These are phyloP conservation scores for Ustulina deusta DNA, from an alignment of 2,329 filamentous ascomycete genomes.

Conservation along the genomic window DNA sequence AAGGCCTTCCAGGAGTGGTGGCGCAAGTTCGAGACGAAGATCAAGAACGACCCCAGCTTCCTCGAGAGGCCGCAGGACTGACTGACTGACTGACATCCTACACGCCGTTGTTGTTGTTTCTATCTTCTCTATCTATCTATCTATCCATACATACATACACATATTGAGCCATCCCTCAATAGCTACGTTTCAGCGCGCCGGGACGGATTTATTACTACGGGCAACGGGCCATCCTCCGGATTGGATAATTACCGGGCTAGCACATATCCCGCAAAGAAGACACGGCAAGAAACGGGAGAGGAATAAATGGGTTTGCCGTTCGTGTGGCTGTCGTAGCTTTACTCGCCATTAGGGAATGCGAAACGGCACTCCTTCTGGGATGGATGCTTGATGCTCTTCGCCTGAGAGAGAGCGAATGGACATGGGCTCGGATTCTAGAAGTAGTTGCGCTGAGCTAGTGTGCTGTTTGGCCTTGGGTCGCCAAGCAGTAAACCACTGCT, in stretches of 20 bases:
- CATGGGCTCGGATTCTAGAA: not conserved
- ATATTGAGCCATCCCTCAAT: not conserved
- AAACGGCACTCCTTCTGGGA: too few relatives aligned
- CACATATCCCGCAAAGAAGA: too few relatives aligned
- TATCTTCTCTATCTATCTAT: not conserved
- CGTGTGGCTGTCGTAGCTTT: too few relatives aligned
- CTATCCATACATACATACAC: not conserved
- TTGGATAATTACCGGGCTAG: not conserved
- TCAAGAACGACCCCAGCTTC: constrained; percentile 89
- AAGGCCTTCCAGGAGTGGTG: constrained; percentile 98
- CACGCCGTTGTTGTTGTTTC: too few relatives aligned
- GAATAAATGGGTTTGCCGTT: too few relatives aligned
- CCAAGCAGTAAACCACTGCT: not conserved
- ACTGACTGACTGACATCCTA: constrained; percentile 16
- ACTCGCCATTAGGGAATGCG: too few relatives aligned
- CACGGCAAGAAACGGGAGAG: too few relatives aligned
- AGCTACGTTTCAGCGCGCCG: not conserved
- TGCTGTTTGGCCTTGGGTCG: not conserved
- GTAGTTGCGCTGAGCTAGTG: not conserved
- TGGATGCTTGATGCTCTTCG: not conserved
- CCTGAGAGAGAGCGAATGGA: not conserved
- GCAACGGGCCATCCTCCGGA: too few relatives aligned
- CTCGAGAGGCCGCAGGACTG: constrained; percentile 76
- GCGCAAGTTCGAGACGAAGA: constrained; percentile 90
- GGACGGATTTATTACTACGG: too few relatives aligned